Evolutionary conservation across 305 asterid species (phyloP).

Genomic region (Andrographis paniculata): DNA sequence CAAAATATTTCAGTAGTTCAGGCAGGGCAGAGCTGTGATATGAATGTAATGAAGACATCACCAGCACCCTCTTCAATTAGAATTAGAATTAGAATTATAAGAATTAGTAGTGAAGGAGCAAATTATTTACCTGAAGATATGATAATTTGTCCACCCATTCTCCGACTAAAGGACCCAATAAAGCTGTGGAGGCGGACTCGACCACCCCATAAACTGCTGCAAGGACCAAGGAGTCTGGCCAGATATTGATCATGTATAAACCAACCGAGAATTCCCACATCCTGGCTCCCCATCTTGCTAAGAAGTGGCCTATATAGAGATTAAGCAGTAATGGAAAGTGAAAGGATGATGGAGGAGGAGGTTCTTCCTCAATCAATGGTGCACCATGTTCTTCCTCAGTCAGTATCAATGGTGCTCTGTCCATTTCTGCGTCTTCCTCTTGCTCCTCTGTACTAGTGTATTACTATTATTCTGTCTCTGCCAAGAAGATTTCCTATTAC

Average conservation of each 20-base stretch:
- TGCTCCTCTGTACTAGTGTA: no score
- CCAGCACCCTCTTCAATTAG: neutral
- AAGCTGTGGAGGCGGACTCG: slow-evolving; percentile 65
- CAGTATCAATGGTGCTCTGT: neutral
- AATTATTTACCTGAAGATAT: slow-evolving; percentile 66
- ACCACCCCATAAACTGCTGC: slow-evolving; percentile 82
- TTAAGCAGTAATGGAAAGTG: neutral
- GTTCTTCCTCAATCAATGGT: neutral
- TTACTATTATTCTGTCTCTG: no score
- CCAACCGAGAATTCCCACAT: slow-evolving; percentile 99
- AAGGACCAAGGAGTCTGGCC: slow-evolving; percentile 81
- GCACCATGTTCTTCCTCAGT: neutral
- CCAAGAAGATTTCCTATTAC: no score
- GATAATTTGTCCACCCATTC: slow-evolving; percentile 58
- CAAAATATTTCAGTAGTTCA: no score
- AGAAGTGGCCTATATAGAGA: neutral
- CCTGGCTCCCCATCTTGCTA: slow-evolving; percentile 4
- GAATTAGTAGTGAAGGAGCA: neutral
- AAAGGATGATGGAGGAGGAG: neutral
- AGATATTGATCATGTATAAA: slow-evolving; percentile 79
- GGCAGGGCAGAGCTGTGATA: no score
- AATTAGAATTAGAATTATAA: neutral
- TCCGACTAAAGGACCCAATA: slow-evolving; percentile 75
- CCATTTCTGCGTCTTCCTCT: neutral
- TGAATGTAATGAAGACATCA: neutral